A percentile compares a stretch with the other conserved stretches of the same genome.
These are phyloP conservation scores for Magnusiomyces paraingens DNA, from an alignment of 1,139 yeast genomes.

Conservation along the genomic window DNA sequence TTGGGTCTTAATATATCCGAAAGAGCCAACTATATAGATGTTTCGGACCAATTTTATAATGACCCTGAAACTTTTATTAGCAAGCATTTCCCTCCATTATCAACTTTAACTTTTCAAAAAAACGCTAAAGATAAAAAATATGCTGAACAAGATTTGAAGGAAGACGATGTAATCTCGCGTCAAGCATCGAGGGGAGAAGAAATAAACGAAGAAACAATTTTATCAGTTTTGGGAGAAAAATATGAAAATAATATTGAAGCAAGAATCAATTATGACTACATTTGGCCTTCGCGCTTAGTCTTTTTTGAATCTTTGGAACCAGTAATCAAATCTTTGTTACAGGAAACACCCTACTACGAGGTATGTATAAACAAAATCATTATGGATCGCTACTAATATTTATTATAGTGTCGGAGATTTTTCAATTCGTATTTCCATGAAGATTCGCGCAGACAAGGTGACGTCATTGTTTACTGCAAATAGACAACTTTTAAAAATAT, in stretches of 20 bases:
- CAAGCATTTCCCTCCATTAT: conserved; percentile 36
- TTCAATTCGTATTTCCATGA: conserved; percentile 84
- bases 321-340: conserved; percentile 37
- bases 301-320: conserved; percentile 60
- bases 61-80: conserved; percentile 51
- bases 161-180: neutral
- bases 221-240: too few species aligned
- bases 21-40: conserved; percentile 58
- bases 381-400: conserved; percentile 11
- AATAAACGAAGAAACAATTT: too few species aligned
- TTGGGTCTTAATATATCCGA: conserved; percentile 31
- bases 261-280: conserved; percentile 31
- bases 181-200: too few species aligned
- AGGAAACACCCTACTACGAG: conserved; percentile 42
- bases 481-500: conserved; percentile 10
- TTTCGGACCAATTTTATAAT: conserved; percentile 76
- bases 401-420: conserved; percentile 39
- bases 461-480: conserved; percentile 54
- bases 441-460: conserved; percentile 77
- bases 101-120: conserved; percentile 17
- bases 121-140: too few species aligned
- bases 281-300: conserved; percentile 69
- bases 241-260: too few species aligned
- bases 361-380: conserved; percentile 20
- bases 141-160: conserved; percentile 19